Evolutionary conservation across 164 flowering plant species (phyloP).

Genomic region (Tetracentron sinense): DNA sequence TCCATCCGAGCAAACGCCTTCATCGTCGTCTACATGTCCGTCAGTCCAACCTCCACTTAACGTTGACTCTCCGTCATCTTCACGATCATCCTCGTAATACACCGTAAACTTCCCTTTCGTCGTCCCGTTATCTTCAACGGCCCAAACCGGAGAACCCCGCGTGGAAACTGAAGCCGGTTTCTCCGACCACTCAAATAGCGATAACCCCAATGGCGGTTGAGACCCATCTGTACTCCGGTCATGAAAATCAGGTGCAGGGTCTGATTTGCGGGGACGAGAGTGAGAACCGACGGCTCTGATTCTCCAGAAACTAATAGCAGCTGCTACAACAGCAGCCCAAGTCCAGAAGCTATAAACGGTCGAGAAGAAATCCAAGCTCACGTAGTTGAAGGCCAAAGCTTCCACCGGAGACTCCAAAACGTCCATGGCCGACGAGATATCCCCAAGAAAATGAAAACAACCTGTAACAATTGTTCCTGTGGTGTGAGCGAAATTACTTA

Average conservation of each 20-base stretch:
- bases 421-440: slow-evolving; percentile 3
- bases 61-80: not conserved
- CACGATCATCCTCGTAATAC: slow-evolving; percentile 28
- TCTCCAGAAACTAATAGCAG: slow-evolving; percentile 58
- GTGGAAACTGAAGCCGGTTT: not conserved
- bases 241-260: not conserved
- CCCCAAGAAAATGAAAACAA: too few species aligned
- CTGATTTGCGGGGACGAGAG: slow-evolving; percentile 1
- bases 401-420: slow-evolving; percentile 39
- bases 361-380: slow-evolving; percentile 31
- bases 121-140: slow-evolving; percentile 11
- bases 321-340: slow-evolving; percentile 51
- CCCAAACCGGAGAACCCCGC: not conserved
- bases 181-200: not conserved
- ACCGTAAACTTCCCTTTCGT: slow-evolving; percentile 38
- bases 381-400: slow-evolving; percentile 35
- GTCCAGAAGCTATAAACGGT: slow-evolving; percentile 44
- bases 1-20: slow-evolving; percentile 13
- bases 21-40: slow-evolving; percentile 6
- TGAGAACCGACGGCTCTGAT: slow-evolving; percentile 26
- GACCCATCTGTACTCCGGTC: not conserved
- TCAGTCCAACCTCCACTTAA: not conserved
- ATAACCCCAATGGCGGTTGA: not conserved
- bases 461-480: not conserved
- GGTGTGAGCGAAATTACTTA: not conserved